These are phyloP conservation scores for Kandelia obovata DNA, from an alignment of 345 rosid species.

Conservation along the genomic window DNA sequence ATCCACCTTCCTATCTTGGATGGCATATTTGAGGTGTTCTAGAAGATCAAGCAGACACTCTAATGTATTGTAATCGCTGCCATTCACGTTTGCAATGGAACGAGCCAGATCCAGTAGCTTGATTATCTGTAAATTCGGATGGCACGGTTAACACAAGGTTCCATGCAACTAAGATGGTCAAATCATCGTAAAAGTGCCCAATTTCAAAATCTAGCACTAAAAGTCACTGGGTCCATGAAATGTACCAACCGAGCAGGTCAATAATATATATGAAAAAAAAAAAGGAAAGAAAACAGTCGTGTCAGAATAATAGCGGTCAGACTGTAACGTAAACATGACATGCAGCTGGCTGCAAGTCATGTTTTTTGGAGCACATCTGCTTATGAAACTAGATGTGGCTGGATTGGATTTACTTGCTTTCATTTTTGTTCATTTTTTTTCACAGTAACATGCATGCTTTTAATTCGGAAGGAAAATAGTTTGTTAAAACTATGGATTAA, in stretches of 20 bases:
- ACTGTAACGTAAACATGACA: not conserved
- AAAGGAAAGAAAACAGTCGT: not conserved
- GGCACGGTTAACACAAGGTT: conserved; percentile 9
- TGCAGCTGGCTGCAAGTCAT: not conserved
- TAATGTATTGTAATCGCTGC: conserved; percentile 59
- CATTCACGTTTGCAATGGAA: conserved; percentile 64
- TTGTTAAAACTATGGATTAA: no score
- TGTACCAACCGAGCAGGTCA: not conserved
- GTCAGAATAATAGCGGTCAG: not conserved
- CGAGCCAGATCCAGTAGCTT: conserved; percentile 78
- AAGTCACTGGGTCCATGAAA: not conserved
- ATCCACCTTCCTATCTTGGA: conserved; percentile 93
- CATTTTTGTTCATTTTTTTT: no score
- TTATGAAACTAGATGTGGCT: not conserved
- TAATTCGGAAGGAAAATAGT: no score
- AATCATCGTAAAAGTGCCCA: not conserved
- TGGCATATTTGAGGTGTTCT: conserved; percentile 80
- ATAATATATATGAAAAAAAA: not conserved
- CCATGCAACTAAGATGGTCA: conserved; percentile 1
- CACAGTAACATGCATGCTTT: not conserved
- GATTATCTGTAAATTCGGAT: conserved; percentile 51
- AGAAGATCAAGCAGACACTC: conserved; percentile 71
- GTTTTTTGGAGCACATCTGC: not conserved
- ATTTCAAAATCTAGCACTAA: conserved; percentile 1
- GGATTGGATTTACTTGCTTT: not conserved